These are phyloP conservation scores for Fusarium sp. DNA, from an alignment of 2,329 filamentous ascomycete genomes.

Conservation along the genomic window DNA sequence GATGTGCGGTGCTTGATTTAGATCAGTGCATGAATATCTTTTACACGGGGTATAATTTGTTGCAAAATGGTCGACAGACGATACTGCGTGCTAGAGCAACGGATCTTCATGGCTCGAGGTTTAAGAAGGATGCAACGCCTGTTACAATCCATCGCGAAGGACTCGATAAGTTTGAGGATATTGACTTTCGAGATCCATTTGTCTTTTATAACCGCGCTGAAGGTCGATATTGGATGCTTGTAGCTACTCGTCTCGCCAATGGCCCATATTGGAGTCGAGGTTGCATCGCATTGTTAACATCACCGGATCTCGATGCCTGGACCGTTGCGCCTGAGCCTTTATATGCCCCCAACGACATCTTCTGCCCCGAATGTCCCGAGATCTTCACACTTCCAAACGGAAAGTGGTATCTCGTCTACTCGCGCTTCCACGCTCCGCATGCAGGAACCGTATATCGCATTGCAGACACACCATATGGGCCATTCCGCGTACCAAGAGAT, in stretches of 20 bases:
- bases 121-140: conserved; percentile 42
- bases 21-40: conserved; percentile 53
- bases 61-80: conserved; percentile 49
- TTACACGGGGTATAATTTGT: conserved; percentile 54
- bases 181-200: conserved; percentile 54
- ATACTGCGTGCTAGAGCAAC: conserved; percentile 48
- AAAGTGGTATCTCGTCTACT: conserved; percentile 54
- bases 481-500: conserved; percentile 52
- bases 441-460: conserved; percentile 54
- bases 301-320: conserved; percentile 50
- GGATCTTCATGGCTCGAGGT: conserved; percentile 47
- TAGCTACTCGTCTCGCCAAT: conserved; percentile 49
- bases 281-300: conserved; percentile 54
- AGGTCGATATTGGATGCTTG: conserved; percentile 54
- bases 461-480: conserved; percentile 51
- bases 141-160: conserved; percentile 40
- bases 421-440: conserved; percentile 51
- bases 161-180: conserved; percentile 47
- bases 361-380: conserved; percentile 55
- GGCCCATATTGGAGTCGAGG: conserved; percentile 53
- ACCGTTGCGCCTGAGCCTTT: conserved; percentile 49
- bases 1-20: conserved; percentile 49
- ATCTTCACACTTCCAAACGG: conserved; percentile 52
- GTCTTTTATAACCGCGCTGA: conserved; percentile 51
- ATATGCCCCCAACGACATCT: conserved; percentile 52